phyloP scores from a whole-genome alignment of 2,329 filamentous ascomycete genomes.

The Epichloe gansuensis region DNA sequence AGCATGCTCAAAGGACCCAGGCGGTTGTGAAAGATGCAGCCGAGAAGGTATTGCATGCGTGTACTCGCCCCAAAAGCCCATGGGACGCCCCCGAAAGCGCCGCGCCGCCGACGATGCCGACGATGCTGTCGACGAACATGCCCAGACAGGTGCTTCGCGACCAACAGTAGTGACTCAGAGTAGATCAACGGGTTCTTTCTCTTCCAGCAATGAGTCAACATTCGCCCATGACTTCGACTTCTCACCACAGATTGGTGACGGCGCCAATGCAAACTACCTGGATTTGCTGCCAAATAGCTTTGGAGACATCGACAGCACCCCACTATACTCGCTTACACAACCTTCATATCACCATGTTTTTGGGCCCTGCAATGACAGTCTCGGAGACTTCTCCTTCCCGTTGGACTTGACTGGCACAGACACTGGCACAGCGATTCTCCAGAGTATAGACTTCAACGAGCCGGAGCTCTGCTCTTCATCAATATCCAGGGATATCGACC shows the following conservation, averaged over 20 bases:
- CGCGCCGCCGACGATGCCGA: slow-evolving; percentile 20
- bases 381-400: slow-evolving; percentile 4
- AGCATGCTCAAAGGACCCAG: slow-evolving; percentile 49
- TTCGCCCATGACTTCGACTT: slow-evolving; percentile 20
- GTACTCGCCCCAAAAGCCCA: slow-evolving; percentile 53
- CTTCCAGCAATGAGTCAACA: background rate
- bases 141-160: background rate
- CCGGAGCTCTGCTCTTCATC: slow-evolving; percentile 13
- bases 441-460: slow-evolving; percentile 21
- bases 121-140: slow-evolving; percentile 2
- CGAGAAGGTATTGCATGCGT: slow-evolving; percentile 44
- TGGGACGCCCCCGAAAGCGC: slow-evolving; percentile 52
- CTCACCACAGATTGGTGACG: slow-evolving; percentile 16
- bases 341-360: slow-evolving; percentile 8
- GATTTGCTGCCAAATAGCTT: slow-evolving; percentile 22
- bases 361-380: slow-evolving; percentile 3
- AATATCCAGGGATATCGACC: slow-evolving; percentile 18
- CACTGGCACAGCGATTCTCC: slow-evolving; percentile 17
- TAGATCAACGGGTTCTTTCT: background rate
- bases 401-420: slow-evolving; percentile 9
- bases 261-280: slow-evolving; percentile 21
- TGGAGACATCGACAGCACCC: slow-evolving; percentile 8
- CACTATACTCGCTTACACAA: slow-evolving; percentile 4
- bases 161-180: background rate
- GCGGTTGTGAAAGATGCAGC: slow-evolving; percentile 46